phyloP scores from a whole-genome alignment of 1,284 basidiomycete species.

The Sporisorium reilianum region DNA sequence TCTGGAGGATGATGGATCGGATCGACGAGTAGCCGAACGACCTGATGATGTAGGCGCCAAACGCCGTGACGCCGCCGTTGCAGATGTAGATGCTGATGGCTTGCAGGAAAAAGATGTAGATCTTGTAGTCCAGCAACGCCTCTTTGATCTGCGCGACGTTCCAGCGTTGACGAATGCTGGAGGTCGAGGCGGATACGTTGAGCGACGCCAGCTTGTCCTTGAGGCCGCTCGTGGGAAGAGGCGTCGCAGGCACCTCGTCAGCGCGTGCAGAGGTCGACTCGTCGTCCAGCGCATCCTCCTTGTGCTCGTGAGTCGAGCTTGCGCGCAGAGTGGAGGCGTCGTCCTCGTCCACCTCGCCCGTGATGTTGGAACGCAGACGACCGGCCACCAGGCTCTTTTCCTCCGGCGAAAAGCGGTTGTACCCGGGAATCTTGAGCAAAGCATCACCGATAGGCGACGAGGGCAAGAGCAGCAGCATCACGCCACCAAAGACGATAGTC shows the following conservation, averaged over 20 bases:
- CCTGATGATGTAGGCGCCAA: slow-evolving; percentile 72
- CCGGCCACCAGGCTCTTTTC: slow-evolving; percentile 65
- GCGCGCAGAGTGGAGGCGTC: slow-evolving; percentile 33
- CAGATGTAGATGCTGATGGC: slow-evolving; percentile 70
- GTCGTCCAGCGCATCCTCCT: slow-evolving; percentile 18
- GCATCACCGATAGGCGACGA: slow-evolving; percentile 69
- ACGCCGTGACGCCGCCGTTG: slow-evolving; percentile 71
- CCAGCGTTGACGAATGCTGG: slow-evolving; percentile 58
- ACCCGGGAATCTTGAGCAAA: slow-evolving; percentile 45
- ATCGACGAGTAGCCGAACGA: slow-evolving; percentile 71
- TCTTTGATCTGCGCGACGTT: slow-evolving; percentile 70
- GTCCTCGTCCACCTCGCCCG: slow-evolving; percentile 68
- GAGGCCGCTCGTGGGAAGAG: slow-evolving; percentile 29
- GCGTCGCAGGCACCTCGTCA: slow-evolving; percentile 5
- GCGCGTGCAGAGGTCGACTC: background rate
- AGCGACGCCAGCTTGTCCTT: slow-evolving; percentile 39
- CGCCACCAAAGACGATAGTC: slow-evolving; percentile 71
- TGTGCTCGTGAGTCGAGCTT: slow-evolving; percentile 16
- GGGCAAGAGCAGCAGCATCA: slow-evolving; percentile 71
- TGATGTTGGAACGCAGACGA: slow-evolving; percentile 68
- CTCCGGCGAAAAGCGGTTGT: slow-evolving; percentile 52
- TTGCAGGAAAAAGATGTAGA: slow-evolving; percentile 71
- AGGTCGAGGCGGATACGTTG: slow-evolving; percentile 42
- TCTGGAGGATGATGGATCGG: slow-evolving; percentile 71
- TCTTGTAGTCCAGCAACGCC: slow-evolving; percentile 71